These are phyloP conservation scores for Solanum sitiens DNA, from an alignment of 257 asterid species.

Conservation along the genomic window DNA sequence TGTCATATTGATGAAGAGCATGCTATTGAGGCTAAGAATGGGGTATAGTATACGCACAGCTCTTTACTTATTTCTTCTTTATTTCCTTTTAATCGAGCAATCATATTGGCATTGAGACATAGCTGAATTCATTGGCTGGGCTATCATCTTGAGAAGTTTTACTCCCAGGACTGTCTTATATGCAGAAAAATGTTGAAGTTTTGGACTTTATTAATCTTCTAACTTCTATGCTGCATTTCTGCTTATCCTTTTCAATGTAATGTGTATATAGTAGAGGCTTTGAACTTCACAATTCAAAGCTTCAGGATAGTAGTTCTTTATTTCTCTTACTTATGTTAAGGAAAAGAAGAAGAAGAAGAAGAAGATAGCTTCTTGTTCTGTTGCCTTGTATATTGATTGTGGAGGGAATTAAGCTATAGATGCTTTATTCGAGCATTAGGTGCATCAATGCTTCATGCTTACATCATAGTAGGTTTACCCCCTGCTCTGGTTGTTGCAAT, in stretches of 20 bases:
- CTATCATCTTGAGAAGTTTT: neutral
- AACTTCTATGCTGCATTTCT: neutral
- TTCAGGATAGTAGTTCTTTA: neutral
- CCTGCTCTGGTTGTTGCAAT: neutral
- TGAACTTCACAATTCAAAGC: neutral
- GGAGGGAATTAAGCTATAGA: neutral
- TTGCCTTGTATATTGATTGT: neutral
- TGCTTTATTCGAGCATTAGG: neutral
- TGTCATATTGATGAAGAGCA: constrained; percentile 89
- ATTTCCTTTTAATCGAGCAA: neutral
- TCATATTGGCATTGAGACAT: neutral
- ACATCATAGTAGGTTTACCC: neutral
- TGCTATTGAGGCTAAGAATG: constrained; percentile 68
- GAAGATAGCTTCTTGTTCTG: neutral
- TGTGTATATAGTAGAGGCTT: neutral
- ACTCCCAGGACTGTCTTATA: neutral
- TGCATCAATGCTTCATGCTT: neutral
- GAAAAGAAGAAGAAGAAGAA: neutral
- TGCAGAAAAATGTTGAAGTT: neutral
- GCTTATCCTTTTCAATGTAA: neutral
- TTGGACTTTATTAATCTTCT: neutral
- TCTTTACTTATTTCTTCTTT: neutral
- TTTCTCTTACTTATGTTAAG: neutral
- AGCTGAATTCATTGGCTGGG: neutral
- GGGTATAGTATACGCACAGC: constrained; percentile 26